phyloP scores from a whole-genome alignment of 805 yeast genomes.

The Wickerhamiella dianesei region DNA sequence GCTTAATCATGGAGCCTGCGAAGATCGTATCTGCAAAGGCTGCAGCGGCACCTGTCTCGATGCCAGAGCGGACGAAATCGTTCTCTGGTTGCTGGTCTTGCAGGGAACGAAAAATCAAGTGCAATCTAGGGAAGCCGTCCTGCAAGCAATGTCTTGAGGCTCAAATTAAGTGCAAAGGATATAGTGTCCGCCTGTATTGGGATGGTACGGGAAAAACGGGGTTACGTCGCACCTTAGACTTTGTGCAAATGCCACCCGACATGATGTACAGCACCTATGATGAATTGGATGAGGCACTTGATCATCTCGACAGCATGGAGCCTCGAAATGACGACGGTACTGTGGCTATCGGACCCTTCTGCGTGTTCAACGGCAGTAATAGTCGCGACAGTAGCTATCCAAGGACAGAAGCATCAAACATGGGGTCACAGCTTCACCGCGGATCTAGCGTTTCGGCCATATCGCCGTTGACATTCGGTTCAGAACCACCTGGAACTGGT shows the following conservation, averaged over 20 bases:
- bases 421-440: neutral
- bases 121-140: conserved; percentile 60
- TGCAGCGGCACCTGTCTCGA: neutral
- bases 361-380: conserved; percentile 49
- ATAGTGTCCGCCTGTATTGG: conserved; percentile 73
- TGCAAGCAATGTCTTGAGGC: conserved; percentile 59
- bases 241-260: conserved; percentile 57
- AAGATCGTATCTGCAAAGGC: neutral
- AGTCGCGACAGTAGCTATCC: neutral
- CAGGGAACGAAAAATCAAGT: conserved; percentile 62
- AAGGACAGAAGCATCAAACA: neutral
- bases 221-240: conserved; percentile 42
- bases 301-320: conserved; percentile 33
- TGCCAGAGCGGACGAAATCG: conserved; percentile 36
- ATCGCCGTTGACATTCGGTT: neutral
- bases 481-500: neutral
- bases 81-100: conserved; percentile 87
- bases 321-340: conserved; percentile 33
- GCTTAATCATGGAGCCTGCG: neutral
- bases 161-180: conserved; percentile 64
- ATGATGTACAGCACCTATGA: conserved; percentile 55
- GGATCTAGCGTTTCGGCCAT: neutral
- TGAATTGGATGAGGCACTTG: conserved; percentile 64
- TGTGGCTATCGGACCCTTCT: conserved; percentile 62
- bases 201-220: conserved; percentile 7